Evolutionary conservation across 2,329 filamentous ascomycete genomes (phyloP), one percentile per base, ranked within the genome.

Genomic region (Neofusicoccum sp.): DNA sequence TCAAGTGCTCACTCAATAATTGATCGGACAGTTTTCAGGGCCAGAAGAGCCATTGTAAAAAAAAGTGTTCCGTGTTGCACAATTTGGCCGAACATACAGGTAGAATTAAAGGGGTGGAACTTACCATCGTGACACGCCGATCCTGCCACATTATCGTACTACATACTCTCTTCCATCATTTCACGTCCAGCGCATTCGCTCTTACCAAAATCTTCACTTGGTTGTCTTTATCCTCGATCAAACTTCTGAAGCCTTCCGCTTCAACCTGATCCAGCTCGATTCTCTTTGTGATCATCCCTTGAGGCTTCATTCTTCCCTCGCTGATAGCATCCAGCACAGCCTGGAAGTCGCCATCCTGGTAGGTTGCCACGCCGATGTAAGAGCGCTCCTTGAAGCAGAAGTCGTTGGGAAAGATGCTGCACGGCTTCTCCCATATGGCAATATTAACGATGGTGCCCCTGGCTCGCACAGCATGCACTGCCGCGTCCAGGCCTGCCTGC

Each of bases 391-490:
- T 77, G 72, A 84, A 83, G 3, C 80, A 76, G 36, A 84, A 71
- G 61, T 80, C 76, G 60, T 83, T 84, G 4, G 80, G 79, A 34
- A 73, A 71, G 43, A 84, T 74, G 0, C 73, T 75, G 47, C 76
- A 78, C n/a, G 76, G 69, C 68, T 82, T 82, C 69, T 82, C 80
- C 80, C 81, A 83, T 38, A 84, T 80, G 7, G 82, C 82, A 56
- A 84, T 81, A 60, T 84, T 84, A 60, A 84, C 77, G 31, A 83
- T 73, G 2, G 79, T 82, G 3, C 81, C 82, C 44, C 79, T 67
- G 11, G 80, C 79, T 40, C 80, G 76, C 33, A 81, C 72, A 0
- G 80, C 78, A 40, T 78, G 74, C 11, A 84, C 73, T 1, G 79
- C 81, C 57, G 76, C 71, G 58, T 83, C 78, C 6, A 84, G 73